Percentiles rank a stretch among this genome's conserved stretches.
These are phyloP conservation scores for Stereocaulon alpinum DNA, from an alignment of 495 filamentous ascomycete genomes.

Conservation along the genomic window DNA sequence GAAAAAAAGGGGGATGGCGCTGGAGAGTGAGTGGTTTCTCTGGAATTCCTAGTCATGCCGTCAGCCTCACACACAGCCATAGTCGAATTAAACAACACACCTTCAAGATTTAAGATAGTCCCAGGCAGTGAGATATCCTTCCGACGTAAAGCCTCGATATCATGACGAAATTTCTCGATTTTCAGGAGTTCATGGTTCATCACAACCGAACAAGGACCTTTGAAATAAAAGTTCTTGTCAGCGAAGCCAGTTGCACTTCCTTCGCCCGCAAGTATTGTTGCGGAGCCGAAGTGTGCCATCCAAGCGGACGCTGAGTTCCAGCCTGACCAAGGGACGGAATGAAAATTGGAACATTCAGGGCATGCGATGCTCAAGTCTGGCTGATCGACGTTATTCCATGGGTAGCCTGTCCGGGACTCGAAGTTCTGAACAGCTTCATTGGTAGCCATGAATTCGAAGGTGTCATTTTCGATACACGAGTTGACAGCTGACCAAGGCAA, in stretches of 20 bases:
- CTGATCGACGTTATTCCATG: conserved; percentile 52
- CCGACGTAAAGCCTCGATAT: conserved; percentile 36
- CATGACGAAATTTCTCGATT: conserved; percentile 46
- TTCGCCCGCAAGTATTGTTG: conserved; percentile 6
- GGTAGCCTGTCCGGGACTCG: conserved; percentile 36
- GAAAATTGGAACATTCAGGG: conserved; percentile 38
- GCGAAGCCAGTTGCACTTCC: conserved; percentile 42
- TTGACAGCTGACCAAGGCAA: conserved; percentile 64
- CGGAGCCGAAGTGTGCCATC: conserved; percentile 21
- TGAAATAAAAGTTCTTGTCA: conserved; percentile 45
- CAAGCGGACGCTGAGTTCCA: conserved; percentile 28
- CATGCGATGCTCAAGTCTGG: conserved; percentile 44
- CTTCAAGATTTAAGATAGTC: conserved; percentile 40
- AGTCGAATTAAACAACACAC: conserved; percentile 17
- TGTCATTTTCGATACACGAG: conserved; percentile 50
- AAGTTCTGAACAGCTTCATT: conserved; percentile 39
- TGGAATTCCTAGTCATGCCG: neutral
- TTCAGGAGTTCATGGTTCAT: conserved; percentile 46
- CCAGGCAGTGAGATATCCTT: conserved; percentile 50
- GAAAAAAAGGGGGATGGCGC: conserved; percentile 38
- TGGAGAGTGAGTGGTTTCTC: conserved; percentile 15
- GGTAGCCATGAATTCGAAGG: conserved; percentile 51
- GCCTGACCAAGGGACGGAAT: conserved; percentile 51
- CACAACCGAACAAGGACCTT: conserved; percentile 38
- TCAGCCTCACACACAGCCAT: neutral